Evolutionary conservation across 1,139 yeast genomes (phyloP).

Genomic region (Saccharomyces hybrid): DNA sequence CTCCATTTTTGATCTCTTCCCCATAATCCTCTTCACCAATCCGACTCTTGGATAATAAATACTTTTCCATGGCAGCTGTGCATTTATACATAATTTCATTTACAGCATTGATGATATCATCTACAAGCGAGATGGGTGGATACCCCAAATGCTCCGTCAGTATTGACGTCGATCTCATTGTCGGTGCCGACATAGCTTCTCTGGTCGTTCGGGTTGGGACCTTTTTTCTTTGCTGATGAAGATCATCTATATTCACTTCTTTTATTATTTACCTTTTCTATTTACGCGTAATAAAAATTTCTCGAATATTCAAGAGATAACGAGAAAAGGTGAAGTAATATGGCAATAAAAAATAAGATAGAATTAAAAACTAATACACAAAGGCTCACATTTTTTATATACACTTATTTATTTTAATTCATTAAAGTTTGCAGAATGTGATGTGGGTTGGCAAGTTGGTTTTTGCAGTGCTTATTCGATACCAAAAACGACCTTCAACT

Average conservation of each 20-base stretch:
- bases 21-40: constrained; percentile 22
- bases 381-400: neutral
- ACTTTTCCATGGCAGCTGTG: constrained; percentile 69
- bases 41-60: constrained; percentile 37
- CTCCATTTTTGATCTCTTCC: constrained; percentile 63
- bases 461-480: constrained; percentile 21
- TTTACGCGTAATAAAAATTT: neutral
- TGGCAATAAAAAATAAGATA: neutral
- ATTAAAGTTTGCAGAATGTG: neutral
- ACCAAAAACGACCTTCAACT: constrained; percentile 76
- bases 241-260: neutral
- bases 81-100: constrained; percentile 80
- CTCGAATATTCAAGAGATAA: neutral
- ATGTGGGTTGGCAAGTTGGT: neutral
- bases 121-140: constrained; percentile 79
- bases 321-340: neutral
- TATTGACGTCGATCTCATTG: constrained; percentile 45
- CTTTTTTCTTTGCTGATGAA: neutral
- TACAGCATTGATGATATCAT: constrained; percentile 83
- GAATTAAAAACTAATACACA: neutral
- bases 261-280: neutral
- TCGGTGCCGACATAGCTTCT: constrained; percentile 35
- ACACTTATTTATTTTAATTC: neutral
- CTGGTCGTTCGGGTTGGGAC: neutral
- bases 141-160: constrained; percentile 82